phyloP scores from a whole-genome alignment of 176 grass and related monocot genomes.

The Aegilops bicornis region DNA sequence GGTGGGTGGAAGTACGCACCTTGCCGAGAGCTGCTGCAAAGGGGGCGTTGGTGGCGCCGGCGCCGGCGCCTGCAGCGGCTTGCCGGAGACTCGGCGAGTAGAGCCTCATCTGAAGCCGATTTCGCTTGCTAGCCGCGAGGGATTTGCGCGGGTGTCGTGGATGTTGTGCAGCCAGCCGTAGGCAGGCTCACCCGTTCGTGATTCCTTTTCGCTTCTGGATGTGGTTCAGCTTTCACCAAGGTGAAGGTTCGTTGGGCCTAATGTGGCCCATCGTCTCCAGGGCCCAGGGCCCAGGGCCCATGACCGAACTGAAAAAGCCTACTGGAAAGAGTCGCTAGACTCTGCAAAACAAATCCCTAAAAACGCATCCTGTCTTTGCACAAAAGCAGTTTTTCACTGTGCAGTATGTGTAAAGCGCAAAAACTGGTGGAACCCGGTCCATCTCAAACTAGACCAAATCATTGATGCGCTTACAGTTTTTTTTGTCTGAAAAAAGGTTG shows the following conservation, averaged over 20 bases:
- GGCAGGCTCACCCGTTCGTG: constrained; percentile 17
- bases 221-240: not conserved
- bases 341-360: not conserved
- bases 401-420: not conserved
- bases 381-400: not conserved
- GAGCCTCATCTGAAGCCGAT: constrained; percentile 37
- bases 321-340: not conserved
- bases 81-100: constrained; percentile 38
- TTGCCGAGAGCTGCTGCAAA: constrained; percentile 11
- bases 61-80: constrained; percentile 17
- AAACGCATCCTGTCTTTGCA: not conserved
- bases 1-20: not conserved
- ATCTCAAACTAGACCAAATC: not conserved
- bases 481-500: not conserved
- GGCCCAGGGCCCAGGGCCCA: not conserved
- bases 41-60: constrained; percentile 1
- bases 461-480: not conserved
- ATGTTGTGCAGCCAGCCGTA: not conserved
- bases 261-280: not conserved
- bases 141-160: not conserved
- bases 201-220: constrained; percentile 1
- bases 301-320: not conserved
- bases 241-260: not conserved
- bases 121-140: not conserved
- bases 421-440: not conserved